phyloP scores from a whole-genome alignment of 208 protist species.

The Leishmania arabica region DNA sequence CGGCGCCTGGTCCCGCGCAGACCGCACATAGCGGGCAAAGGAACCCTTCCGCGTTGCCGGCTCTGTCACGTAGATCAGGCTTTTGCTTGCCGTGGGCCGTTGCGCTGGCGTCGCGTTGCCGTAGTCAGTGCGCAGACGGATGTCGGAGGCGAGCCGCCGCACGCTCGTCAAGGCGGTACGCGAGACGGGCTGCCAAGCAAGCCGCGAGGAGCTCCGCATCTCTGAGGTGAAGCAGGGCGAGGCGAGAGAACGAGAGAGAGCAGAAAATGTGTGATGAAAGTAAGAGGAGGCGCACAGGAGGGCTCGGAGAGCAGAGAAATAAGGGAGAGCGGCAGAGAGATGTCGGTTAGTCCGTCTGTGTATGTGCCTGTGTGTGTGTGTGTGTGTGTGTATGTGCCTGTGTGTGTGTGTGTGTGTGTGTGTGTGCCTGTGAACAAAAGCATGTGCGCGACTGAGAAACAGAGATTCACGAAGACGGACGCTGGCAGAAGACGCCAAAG shows the following conservation, averaged over 20 bases:
- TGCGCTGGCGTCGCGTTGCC: conserved; percentile 68
- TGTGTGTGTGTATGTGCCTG: neutral
- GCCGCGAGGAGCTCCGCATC: conserved; percentile 48
- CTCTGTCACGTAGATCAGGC: conserved; percentile 69
- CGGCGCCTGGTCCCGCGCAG: conserved; percentile 48
- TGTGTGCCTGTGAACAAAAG: neutral
- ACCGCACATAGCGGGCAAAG: conserved; percentile 64
- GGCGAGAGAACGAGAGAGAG: neutral
- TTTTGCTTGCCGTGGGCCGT: conserved; percentile 46
- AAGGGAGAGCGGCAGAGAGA: no score
- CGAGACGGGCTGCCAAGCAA: conserved; percentile 61
- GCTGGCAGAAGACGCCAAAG: neutral
- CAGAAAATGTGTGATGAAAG: neutral
- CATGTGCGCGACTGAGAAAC: neutral
- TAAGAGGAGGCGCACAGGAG: no score
- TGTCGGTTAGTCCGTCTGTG: neutral
- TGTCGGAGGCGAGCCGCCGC: conserved; percentile 31
- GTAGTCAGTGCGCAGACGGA: conserved; percentile 73
- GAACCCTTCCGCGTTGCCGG: conserved; percentile 54
- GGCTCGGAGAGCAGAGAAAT: neutral
- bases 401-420: neutral
- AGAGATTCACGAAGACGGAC: neutral
- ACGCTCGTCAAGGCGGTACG: conserved; percentile 15
- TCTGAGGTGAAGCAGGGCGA: neutral
- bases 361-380: neutral